Evolutionary conservation across 2,329 filamentous ascomycete species (phyloP).

Genomic region (Neonectria ditissima): DNA sequence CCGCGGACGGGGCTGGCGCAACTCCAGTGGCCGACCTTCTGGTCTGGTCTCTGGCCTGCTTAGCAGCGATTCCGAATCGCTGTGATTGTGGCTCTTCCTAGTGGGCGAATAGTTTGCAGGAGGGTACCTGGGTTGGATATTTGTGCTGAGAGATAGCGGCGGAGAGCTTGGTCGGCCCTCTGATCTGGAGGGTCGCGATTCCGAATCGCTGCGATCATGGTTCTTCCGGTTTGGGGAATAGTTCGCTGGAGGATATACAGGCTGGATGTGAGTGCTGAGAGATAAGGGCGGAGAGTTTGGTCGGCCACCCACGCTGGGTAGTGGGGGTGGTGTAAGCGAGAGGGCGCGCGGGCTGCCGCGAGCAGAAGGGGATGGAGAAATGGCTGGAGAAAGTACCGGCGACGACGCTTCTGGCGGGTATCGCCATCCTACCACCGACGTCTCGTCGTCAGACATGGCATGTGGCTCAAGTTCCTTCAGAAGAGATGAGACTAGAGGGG

Average conservation of each 20-base stretch:
- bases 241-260: slow-evolving; percentile 79
- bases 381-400: slow-evolving; percentile 73
- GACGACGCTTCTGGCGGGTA: slow-evolving; percentile 60
- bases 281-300: slow-evolving; percentile 74
- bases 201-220: slow-evolving; percentile 38
- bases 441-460: slow-evolving; percentile 68
- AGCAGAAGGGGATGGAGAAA: slow-evolving; percentile 73
- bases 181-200: slow-evolving; percentile 34
- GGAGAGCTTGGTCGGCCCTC: slow-evolving; percentile 66
- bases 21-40: slow-evolving; percentile 57
- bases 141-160: slow-evolving; percentile 73
- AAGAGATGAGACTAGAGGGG: slow-evolving; percentile 87
- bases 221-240: slow-evolving; percentile 69
- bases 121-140: slow-evolving; percentile 79
- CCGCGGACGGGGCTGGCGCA: slow-evolving; percentile 65
- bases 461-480: slow-evolving; percentile 86
- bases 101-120: slow-evolving; percentile 77
- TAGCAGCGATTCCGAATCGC: slow-evolving; percentile 34
- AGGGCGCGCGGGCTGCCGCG: slow-evolving; percentile 75
- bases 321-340: slow-evolving; percentile 77
- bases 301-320: slow-evolving; percentile 63
- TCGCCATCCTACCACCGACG: slow-evolving; percentile 45
- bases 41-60: slow-evolving; percentile 35
- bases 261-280: slow-evolving; percentile 78
- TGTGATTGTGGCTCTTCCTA: slow-evolving; percentile 28